phyloP scores from a whole-genome alignment of 495 filamentous ascomycete genomes.

The Penicillium diatomitis region DNA sequence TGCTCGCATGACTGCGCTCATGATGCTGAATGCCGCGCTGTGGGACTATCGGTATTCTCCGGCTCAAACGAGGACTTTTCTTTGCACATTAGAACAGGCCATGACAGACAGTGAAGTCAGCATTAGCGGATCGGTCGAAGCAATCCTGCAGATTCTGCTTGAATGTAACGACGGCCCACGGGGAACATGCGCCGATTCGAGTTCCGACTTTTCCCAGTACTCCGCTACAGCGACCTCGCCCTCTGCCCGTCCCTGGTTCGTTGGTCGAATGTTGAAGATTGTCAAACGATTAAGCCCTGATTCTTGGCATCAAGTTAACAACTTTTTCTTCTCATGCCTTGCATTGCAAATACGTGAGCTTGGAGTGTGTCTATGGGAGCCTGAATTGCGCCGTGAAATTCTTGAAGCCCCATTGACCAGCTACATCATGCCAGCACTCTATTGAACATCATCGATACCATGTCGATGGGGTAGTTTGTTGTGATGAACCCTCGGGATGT shows the following conservation, averaged over 20 bases:
- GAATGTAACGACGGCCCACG: slow-evolving; percentile 23
- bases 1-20: slow-evolving; percentile 21
- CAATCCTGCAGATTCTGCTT: slow-evolving; percentile 32
- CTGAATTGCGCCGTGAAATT: slow-evolving; percentile 26
- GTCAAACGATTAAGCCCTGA: slow-evolving; percentile 26
- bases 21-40: slow-evolving; percentile 31
- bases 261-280: slow-evolving; percentile 34
- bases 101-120: slow-evolving; percentile 29
- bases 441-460: no score
- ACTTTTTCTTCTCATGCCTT: slow-evolving; percentile 28
- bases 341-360: slow-evolving; percentile 20
- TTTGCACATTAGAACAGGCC: slow-evolving; percentile 19
- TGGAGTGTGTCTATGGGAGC: slow-evolving; percentile 19
- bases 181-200: not conserved
- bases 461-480: no score
- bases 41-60: slow-evolving; percentile 33
- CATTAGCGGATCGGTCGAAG: slow-evolving; percentile 28
- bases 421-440: slow-evolving; percentile 26
- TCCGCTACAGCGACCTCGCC: slow-evolving; percentile 15
- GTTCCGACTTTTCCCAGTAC: slow-evolving; percentile 27
- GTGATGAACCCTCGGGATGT: not conserved
- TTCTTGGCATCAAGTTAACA: slow-evolving; percentile 24
- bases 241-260: slow-evolving; percentile 31
- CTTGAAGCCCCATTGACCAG: slow-evolving; percentile 27
- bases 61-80: slow-evolving; percentile 18